Evolutionary conservation across 768 basidiomycete genomes (phyloP).

Genomic region (Hydnomerulius pinastri): DNA sequence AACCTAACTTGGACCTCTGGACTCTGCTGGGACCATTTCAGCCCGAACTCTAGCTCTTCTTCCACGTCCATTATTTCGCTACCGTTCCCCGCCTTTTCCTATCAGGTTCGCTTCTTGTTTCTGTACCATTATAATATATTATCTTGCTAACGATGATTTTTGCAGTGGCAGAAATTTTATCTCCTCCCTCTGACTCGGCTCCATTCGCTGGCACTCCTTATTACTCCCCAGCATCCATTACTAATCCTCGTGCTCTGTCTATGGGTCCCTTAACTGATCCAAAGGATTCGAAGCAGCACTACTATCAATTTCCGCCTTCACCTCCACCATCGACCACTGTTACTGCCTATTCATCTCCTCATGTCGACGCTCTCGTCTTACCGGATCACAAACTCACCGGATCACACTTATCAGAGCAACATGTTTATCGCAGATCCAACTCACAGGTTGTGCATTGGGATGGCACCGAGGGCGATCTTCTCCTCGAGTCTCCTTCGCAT

Average conservation of each 20-base stretch:
- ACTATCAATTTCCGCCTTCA: constrained; percentile 47
- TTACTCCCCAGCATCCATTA: background rate
- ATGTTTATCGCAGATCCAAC: constrained; percentile 17
- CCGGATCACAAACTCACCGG: constrained; percentile 30
- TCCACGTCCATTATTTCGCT: constrained; percentile 2
- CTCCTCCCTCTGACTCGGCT: background rate
- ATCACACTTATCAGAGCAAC: constrained; percentile 10
- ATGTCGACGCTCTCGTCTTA: constrained; percentile 24
- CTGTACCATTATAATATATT: no score
- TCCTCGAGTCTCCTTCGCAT: constrained; percentile 29
- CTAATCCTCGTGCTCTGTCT: constrained; percentile 4
- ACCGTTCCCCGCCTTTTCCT: background rate
- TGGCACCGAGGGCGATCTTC: constrained; percentile 46
- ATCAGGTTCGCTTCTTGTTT: background rate
- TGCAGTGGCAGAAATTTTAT: constrained; percentile 1
- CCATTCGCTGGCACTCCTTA: background rate
- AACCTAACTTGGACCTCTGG: constrained; percentile 20
- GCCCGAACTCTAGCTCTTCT: background rate
- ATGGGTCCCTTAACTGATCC: constrained; percentile 29
- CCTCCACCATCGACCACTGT: constrained; percentile 46
- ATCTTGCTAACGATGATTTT: background rate
- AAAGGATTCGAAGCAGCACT: constrained; percentile 23
- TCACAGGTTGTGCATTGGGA: constrained; percentile 45
- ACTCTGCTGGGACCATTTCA: background rate
- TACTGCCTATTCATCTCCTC: constrained; percentile 43